Evolutionary conservation across 768 basidiomycete genomes (phyloP).

Genomic region (Flagelloscypha sp.): DNA sequence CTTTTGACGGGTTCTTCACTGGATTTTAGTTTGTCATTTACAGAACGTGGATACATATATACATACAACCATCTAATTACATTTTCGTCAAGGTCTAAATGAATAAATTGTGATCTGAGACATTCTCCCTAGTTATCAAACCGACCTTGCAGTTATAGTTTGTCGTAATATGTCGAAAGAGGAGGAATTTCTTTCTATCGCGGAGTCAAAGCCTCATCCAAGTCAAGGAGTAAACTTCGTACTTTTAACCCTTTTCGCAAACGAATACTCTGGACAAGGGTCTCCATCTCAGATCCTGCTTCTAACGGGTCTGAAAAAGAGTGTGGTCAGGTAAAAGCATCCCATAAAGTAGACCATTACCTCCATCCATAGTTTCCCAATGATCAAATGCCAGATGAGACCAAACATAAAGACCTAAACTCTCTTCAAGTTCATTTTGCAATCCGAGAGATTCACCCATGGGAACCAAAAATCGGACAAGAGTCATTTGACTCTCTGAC

Average conservation of each 20-base stretch:
- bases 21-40: too few relatives aligned
- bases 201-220: slow-evolving; percentile 3
- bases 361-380: slow-evolving; percentile 80
- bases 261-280: slow-evolving; percentile 75
- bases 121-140: too few relatives aligned
- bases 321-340: slow-evolving; percentile 5
- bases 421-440: slow-evolving; percentile 90
- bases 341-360: slow-evolving; percentile 31
- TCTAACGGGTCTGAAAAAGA: slow-evolving; percentile 64
- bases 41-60: too few relatives aligned
- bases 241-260: slow-evolving; percentile 94
- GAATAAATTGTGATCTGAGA: too few relatives aligned
- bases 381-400: slow-evolving; percentile 93
- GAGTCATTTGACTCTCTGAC: slow-evolving; percentile 98
- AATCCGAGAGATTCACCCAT: slow-evolving; percentile 93
- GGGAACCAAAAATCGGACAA: slow-evolving; percentile 93
- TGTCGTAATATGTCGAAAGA: slow-evolving; percentile 91
- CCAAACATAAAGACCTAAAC: slow-evolving; percentile 96
- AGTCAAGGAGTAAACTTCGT: slow-evolving; percentile 7
- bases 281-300: slow-evolving; percentile 87
- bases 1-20: too few relatives aligned
- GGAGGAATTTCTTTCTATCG: slow-evolving; percentile 76
- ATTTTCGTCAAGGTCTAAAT: too few relatives aligned
- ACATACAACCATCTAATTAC: too few relatives aligned
- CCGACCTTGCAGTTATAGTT: slow-evolving; percentile 62